Base-by-base conservation (phyloP, 805 yeast genomes). In the Metschnikowia lachancei region DNA sequence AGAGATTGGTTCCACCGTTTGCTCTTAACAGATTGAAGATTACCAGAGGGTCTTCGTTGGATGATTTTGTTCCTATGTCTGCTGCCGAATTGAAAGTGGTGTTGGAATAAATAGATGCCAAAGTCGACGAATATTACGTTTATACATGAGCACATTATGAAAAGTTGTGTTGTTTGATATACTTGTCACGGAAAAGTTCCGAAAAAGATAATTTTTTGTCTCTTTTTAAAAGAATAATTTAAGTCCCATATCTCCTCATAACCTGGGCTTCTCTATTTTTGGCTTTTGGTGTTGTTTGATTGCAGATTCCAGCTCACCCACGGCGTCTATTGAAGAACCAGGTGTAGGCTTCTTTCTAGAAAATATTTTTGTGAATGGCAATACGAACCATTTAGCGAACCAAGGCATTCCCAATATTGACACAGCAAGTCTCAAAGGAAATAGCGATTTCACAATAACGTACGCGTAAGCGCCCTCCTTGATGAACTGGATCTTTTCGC, bases 401-500 rank as follows among this genome's bases (percentile, higher is more conserved):
- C 74, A 69, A 2, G 87, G 87, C 64, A 81, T 82, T 29, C 75
- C 63, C 39, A 73, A 57, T 41, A 83, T 55, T 34, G 83, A 78
- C 17, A 78, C 47, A 9, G 74, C 60, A 1, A 81, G 65, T 45
- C 89, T 66, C 2, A 80, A 41, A 0, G 88, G 87, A 50, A 81
- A 62, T 18, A 77, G 57, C 9, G 75, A 69, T 58, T 87, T 87
- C 11, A 85, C 88, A 3, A 83, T 65, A 4, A 83, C 84, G 56
- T 82, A 87, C 0, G 95, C 82, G 20, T 85, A 74, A 0, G 91
- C 90, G 9, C 95, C 95, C 52, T 85, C 87, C 53, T 82, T 61
- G 5, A 87, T 66, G 22, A 83, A 60, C 41, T 70, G 69, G 39
- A 83, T 70, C 51, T 81, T 80, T 30, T 80, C 81, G 35, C 70